Conservation (phyloP, 495 filamentous ascomycete genomes). For the Trichodelitschia bisporula region DNA sequence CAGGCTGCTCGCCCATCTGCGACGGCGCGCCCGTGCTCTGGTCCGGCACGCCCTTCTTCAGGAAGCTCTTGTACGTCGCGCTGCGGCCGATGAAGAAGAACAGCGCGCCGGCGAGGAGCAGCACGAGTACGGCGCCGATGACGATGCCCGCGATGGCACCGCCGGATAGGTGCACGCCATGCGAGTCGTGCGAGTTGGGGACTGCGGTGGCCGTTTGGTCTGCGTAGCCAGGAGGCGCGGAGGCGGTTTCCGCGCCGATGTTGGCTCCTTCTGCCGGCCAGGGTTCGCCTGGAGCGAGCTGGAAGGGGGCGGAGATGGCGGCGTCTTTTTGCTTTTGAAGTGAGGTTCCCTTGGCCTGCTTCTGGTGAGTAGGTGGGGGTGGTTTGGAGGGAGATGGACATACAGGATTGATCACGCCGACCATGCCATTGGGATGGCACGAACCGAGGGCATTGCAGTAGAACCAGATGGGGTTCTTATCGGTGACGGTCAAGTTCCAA, state of each 20-base stretch:
- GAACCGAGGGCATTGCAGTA: slow-evolving; percentile 28
- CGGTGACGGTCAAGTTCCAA: slow-evolving; percentile 27
- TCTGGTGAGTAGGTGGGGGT: background rate
- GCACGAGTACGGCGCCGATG: slow-evolving; percentile 16
- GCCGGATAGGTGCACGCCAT: slow-evolving; percentile 9
- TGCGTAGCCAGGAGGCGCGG: no score
- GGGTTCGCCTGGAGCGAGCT: no score
- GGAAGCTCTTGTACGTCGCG: no score
- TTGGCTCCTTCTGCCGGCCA: no score
- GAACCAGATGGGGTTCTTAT: slow-evolving; percentile 32
- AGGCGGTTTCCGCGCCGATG: no score
- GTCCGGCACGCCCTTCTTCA: no score
- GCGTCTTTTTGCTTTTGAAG: no score
- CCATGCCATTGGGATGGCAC: slow-evolving; percentile 19
- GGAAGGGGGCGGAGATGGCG: no score
- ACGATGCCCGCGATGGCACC: slow-evolving; percentile 23
- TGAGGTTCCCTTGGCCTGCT: background rate
- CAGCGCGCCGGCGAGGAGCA: slow-evolving; percentile 7
- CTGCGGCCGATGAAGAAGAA: background rate
- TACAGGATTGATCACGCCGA: slow-evolving; percentile 21
- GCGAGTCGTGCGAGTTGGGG: slow-evolving; percentile 1
- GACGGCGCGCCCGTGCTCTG: no score
- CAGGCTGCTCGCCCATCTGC: no score
- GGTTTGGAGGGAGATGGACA: slow-evolving; percentile 1
- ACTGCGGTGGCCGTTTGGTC: slow-evolving; percentile 2